These are phyloP conservation scores for Paraglomus brasilianum DNA, from an alignment of 192 early-diverging fungal genomes.

Conservation along the genomic window DNA sequence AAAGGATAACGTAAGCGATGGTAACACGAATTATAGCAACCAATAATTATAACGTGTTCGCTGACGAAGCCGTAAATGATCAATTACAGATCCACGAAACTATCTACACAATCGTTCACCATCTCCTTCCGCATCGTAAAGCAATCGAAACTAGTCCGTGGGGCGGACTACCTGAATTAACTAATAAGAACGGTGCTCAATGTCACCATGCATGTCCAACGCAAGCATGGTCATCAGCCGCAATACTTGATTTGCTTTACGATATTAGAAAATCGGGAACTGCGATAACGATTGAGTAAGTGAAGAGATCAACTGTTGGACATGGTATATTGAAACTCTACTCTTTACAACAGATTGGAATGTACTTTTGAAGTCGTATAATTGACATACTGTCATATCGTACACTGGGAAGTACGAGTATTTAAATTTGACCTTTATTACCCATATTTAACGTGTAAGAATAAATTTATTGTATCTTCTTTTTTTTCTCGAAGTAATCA, in stretches of 20 bases:
- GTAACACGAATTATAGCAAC: not conserved
- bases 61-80: not conserved
- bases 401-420: no score
- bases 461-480: no score
- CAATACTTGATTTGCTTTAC: conserved; percentile 68
- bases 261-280: conserved; percentile 37
- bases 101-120: conserved; percentile 63
- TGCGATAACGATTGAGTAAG: not conserved
- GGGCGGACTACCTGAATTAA: conserved; percentile 95
- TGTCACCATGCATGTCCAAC: conserved; percentile 88
- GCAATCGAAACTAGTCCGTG: conserved; percentile 72
- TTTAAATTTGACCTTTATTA: no score
- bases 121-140: conserved; percentile 76
- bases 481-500: no score
- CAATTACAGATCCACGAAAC: conserved; percentile 45
- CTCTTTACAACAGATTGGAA: no score
- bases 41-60: not conserved
- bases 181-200: conserved; percentile 78
- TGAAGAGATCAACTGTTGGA: no score
- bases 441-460: no score
- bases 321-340: no score
- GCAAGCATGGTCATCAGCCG: conserved; percentile 89
- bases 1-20: conserved; percentile 32
- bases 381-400: no score
- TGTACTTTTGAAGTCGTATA: no score